phyloP scores from a whole-genome alignment of 164 flowering plant species.

The Vitis amurensis region DNA sequence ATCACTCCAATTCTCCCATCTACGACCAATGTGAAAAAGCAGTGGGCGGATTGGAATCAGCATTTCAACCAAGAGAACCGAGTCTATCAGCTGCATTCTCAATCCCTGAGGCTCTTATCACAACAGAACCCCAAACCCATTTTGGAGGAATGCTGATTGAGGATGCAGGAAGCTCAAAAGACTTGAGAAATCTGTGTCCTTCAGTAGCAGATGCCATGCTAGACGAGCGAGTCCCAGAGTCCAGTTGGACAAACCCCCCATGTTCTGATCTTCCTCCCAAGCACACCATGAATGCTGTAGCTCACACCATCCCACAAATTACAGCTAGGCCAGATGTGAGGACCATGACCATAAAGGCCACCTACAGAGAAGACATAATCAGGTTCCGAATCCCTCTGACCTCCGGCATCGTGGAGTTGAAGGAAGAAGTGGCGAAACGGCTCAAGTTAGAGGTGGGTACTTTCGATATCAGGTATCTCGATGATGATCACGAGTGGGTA shows the following conservation, averaged over 20 bases:
- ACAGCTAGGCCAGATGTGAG: constrained; percentile 44
- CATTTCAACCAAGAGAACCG: constrained; percentile 27
- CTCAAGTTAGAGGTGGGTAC: constrained; percentile 80
- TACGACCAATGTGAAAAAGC: constrained; percentile 25
- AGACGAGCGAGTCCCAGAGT: constrained; percentile 49
- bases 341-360: constrained; percentile 71
- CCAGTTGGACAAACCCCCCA: constrained; percentile 36
- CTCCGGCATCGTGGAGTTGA: constrained; percentile 59
- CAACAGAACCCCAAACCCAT: constrained; percentile 34
- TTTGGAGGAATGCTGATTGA: constrained; percentile 66
- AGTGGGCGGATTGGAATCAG: constrained; percentile 25
- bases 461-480: constrained; percentile 81
- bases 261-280: constrained; percentile 26
- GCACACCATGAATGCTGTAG: constrained; percentile 20
- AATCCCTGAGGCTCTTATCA: constrained; percentile 35
- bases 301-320: constrained; percentile 22
- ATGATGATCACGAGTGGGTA: constrained; percentile 92
- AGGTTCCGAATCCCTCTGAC: constrained; percentile 58
- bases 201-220: constrained; percentile 37
- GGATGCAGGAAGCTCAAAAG: constrained; percentile 88
- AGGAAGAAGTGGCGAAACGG: constrained; percentile 86
- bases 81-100: constrained; percentile 31
- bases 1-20: constrained; percentile 26
- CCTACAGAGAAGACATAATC: constrained; percentile 74
- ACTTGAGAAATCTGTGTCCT: constrained; percentile 66